Conservation (phyloP, 1,284 basidiomycete species). For the Melampsora americana region DNA sequence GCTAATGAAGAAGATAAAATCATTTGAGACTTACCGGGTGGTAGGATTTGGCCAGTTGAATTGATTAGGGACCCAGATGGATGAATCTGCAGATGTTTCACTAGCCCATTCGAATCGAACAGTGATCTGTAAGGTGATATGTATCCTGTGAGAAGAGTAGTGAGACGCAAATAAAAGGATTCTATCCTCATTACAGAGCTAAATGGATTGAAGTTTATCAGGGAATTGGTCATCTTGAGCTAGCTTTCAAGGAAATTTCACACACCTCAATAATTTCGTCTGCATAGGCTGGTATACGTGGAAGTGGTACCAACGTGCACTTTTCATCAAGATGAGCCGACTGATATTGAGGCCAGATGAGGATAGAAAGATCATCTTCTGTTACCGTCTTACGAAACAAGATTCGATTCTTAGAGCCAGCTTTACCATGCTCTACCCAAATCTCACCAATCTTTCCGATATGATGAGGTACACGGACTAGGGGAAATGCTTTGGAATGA, state of each 20-base stretch:
- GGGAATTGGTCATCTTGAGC: background rate
- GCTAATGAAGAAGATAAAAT: background rate
- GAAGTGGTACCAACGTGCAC: background rate
- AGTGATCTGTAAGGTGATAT: background rate
- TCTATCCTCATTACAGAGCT: conserved; percentile 5
- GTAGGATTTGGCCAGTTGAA: conserved; percentile 8
- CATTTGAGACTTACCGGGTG: background rate
- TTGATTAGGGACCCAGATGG: background rate
- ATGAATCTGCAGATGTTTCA: background rate
- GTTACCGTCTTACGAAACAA: background rate
- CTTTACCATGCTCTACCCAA: background rate
- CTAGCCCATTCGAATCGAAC: background rate
- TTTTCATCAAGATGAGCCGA: background rate
- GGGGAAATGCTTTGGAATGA: background rate
- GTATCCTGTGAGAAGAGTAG: background rate
- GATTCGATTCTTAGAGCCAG: background rate
- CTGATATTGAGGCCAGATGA: conserved; percentile 3
- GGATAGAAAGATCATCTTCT: background rate
- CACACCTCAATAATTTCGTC: background rate
- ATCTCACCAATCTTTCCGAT: background rate
- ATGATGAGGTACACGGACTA: background rate
- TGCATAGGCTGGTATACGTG: conserved; percentile 2
- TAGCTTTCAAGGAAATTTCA: background rate
- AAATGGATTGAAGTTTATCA: background rate
- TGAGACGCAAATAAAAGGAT: background rate